Base-by-base conservation (phyloP, 139 green algal genomes). In the Pleodorina starrii region DNA sequence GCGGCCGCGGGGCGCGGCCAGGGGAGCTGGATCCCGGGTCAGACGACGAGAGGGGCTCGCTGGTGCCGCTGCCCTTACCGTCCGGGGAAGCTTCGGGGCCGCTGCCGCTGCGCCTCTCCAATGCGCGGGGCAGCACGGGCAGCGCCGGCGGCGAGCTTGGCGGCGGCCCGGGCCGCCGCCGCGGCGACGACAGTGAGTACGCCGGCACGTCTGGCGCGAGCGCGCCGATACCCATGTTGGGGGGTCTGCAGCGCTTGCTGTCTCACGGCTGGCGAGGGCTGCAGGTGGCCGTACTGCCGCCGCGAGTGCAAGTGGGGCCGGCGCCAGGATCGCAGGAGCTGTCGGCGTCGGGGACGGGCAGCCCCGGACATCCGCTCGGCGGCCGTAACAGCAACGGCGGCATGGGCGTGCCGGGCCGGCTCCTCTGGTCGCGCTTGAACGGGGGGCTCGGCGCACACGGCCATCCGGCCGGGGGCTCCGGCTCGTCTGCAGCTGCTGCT, bases 341-440 rank as follows among this genome's bases (percentile, higher is more conserved):
- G 42, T 57, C 72, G n/a, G 63, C 29, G 21, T 35, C 63, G 29
- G 63, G 63, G 6, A 73, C 5, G 6, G 63, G 27, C 63, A 73
- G 63, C 32, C 63, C 63, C 63, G 35, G 29, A 19, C 11, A 36
- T 73, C 63, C 63, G 19, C 63, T 73, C 51, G 51, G 10, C 54
- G 27, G 51, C 2, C 27, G 54, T 51, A 51, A 25, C 38, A 42
- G 50, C 78, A n/a, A n/a, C n/a, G n/a, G n/a, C n/a, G n/a, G n/a
- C n/a, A n/a, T n/a, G 19, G 38, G 19, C 17, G 51, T 40, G 5
- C 51, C 48, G 4, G 54, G 57, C 23, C 38, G 79, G 10, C 3
- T 86, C n/a, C 7, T 76, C n/a, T 57, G 57, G 79, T 76, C 79
- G 23, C 79, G 79, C 6, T 7, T 86, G 10, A 86, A 86, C 17